Conservation (phyloP, 2,329 filamentous ascomycete genomes). For the Arthrobotrys entomopaga region DNA sequence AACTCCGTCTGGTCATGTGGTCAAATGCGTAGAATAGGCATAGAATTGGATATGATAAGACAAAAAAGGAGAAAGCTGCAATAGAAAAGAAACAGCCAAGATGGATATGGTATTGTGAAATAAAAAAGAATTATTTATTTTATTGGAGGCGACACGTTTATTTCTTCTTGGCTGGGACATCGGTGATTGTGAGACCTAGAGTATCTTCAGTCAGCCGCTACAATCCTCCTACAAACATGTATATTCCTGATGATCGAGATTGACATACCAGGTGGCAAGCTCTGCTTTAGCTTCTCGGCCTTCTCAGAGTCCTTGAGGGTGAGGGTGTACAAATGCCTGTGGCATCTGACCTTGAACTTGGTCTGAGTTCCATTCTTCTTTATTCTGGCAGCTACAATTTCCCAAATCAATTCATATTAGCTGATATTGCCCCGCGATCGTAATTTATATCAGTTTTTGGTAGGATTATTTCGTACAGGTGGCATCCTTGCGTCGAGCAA, state of each 20-base stretch:
- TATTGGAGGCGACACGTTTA: conserved; percentile 48
- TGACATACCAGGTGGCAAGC: conserved; percentile 89
- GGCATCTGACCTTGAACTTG: conserved; percentile 99
- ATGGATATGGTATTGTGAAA: conserved; percentile 17
- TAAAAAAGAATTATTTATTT: conserved; percentile 32
- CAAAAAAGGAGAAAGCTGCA: conserved; percentile 34
- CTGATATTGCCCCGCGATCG: neutral
- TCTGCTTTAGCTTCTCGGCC: conserved; percentile 99
- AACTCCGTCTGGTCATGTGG: conserved; percentile 53
- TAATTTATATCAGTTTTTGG: neutral
- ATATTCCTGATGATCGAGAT: neutral
- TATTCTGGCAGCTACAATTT: conserved; percentile 78
- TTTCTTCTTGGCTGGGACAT: conserved; percentile 72
- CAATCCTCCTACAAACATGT: neutral
- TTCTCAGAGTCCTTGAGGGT: conserved; percentile 98
- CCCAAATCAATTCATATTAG: conserved; percentile 59
- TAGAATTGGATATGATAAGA: conserved; percentile 24
- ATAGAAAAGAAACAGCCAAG: conserved; percentile 27
- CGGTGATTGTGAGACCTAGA: conserved; percentile 69
- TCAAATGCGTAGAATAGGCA: conserved; percentile 24
- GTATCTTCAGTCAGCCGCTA: neutral
- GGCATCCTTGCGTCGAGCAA: conserved; percentile 99
- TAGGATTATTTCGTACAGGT: conserved; percentile 78
- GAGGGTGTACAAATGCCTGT: conserved; percentile 95
- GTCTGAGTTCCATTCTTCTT: conserved; percentile 84